Evolutionary conservation across 148 eudicot genomes (phyloP).

Genomic region (Drosera capensis): DNA sequence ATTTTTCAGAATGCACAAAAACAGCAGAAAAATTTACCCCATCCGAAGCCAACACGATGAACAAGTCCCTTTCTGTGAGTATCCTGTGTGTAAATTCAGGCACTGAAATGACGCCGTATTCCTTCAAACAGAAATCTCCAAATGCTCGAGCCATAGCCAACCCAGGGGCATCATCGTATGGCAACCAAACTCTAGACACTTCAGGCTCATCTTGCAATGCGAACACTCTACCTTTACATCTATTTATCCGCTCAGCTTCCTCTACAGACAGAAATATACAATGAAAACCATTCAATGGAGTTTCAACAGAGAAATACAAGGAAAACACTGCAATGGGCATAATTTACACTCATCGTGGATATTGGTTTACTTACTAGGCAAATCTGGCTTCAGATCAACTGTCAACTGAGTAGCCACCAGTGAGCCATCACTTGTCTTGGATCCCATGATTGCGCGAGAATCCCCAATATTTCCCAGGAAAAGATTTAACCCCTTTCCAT

Average conservation of each 20-base stretch:
- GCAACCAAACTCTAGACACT: conserved; percentile 93
- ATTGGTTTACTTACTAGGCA: conserved; percentile 61
- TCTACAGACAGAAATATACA: conserved; percentile 27
- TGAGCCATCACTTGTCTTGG: conserved; percentile 41
- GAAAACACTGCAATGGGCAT: conserved; percentile 1
- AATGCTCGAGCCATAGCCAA: conserved; percentile 99
- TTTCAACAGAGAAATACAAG: neutral
- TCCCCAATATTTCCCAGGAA: conserved; percentile 81
- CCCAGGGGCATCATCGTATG: conserved; percentile 96
- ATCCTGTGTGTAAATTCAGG: conserved; percentile 65
- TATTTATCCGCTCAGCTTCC: conserved; percentile 88
- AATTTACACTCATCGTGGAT: neutral
- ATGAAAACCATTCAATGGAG: too few species aligned
- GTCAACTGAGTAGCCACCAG: conserved; percentile 79
- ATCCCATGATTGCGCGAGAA: conserved; percentile 84
- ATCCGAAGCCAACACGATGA: conserved; percentile 87
- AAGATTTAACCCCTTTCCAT: conserved; percentile 61
- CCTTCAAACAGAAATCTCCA: conserved; percentile 94
- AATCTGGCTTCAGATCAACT: conserved; percentile 95
- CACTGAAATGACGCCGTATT: conserved; percentile 86
- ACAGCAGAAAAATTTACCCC: conserved; percentile 45
- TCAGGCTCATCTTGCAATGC: conserved; percentile 97
- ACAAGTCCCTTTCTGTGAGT: conserved; percentile 69
- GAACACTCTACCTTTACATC: conserved; percentile 88
- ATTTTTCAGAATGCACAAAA: neutral